phyloP scores from a whole-genome alignment of 2,329 filamentous ascomycete species.

The Penicillium sp. region DNA sequence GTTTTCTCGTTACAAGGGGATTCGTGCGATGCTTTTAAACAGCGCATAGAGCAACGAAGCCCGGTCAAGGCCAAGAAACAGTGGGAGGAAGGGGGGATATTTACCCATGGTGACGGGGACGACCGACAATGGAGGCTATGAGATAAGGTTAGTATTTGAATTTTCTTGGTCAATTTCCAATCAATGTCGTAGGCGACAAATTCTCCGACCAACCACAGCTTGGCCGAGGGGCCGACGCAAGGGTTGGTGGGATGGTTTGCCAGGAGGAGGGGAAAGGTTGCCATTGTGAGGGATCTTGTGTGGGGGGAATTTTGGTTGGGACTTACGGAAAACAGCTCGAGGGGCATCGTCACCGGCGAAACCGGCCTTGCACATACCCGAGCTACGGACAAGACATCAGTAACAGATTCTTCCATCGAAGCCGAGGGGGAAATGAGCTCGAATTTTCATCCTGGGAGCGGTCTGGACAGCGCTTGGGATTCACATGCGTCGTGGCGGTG shows the following conservation, averaged over 20 bases:
- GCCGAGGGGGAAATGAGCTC: not conserved
- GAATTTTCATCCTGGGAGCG: slow-evolving; percentile 2
- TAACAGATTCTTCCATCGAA: slow-evolving; percentile 12
- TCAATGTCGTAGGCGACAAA: not conserved
- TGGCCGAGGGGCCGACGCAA: slow-evolving; percentile 28
- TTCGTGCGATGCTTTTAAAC: not conserved
- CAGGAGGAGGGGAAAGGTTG: slow-evolving; percentile 18
- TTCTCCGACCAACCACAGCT: not conserved
- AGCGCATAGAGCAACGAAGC: not conserved
- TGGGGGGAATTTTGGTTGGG: slow-evolving; percentile 15
- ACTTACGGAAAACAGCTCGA: slow-evolving; percentile 99
- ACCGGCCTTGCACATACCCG: slow-evolving; percentile 99
- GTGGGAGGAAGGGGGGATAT: slow-evolving; percentile 38
- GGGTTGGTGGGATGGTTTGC: slow-evolving; percentile 25
- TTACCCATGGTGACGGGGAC: slow-evolving; percentile 99
- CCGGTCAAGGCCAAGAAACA: not conserved
- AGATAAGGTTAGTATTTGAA: slow-evolving; percentile 24
- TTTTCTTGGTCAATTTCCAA: slow-evolving; percentile 1
- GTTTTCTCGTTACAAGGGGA: not conserved
- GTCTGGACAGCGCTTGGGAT: slow-evolving; percentile 18
- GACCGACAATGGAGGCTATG: slow-evolving; percentile 96
- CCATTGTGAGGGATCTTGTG: slow-evolving; percentile 14
- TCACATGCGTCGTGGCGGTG: slow-evolving; percentile 17
- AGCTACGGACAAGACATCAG: slow-evolving; percentile 62
- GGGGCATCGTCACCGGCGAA: slow-evolving; percentile 99